Evolutionary conservation across 768 basidiomycete species (phyloP).

Genomic region (Naganishia vaughanmartiniae): DNA sequence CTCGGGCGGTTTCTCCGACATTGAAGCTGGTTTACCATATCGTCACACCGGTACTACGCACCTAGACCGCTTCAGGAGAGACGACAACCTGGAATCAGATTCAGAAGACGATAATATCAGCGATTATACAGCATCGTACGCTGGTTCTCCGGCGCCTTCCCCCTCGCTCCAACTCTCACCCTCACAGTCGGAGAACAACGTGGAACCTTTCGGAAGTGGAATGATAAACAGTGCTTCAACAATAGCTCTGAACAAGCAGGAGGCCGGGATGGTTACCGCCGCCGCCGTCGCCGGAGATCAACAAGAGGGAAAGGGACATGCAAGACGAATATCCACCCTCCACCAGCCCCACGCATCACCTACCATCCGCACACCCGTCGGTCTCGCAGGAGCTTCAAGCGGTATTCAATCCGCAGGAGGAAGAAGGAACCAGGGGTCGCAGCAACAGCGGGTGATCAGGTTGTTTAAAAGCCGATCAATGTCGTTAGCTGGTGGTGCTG

Average conservation of each 20-base stretch:
- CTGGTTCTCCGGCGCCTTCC: slow-evolving; percentile 4
- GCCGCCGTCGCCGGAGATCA: neutral
- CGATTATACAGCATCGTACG: neutral
- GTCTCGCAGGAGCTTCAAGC: neutral
- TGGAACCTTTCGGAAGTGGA: neutral
- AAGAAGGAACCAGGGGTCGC: neutral
- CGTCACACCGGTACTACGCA: neutral
- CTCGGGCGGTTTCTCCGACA: slow-evolving; percentile 25
- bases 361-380: slow-evolving; percentile 18
- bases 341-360: neutral
- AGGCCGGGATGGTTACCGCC: neutral
- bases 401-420: no score
- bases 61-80: neutral
- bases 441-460: neutral
- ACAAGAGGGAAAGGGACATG: neutral
- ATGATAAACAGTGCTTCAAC: neutral
- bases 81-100: neutral
- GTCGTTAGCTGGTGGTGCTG: neutral
- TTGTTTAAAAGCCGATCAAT: neutral
- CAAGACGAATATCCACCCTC: neutral
- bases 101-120: slow-evolving; percentile 11
- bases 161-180: neutral
- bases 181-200: no score
- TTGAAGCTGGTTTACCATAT: neutral
- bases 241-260: slow-evolving; percentile 2